Percentiles rank a stretch among this genome's conserved stretches.
These are phyloP conservation scores for Naganishia vishniacii DNA, from an alignment of 768 basidiomycete genomes.

Conservation along the genomic window DNA sequence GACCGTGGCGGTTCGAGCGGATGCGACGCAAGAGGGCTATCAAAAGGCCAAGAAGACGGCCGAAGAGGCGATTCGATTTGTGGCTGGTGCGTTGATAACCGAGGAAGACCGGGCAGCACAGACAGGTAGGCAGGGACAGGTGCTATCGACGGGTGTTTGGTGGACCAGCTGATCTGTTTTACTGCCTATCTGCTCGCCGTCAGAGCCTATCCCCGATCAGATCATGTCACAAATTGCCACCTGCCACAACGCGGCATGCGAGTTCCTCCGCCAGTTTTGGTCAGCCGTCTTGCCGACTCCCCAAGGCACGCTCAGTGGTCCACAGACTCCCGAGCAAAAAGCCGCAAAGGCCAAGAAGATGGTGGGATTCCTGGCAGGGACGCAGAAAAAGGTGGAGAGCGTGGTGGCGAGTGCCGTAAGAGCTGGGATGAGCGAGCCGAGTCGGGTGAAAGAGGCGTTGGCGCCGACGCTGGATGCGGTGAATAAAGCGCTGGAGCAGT, in stretches of 20 bases:
- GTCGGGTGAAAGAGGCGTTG: constrained; percentile 34
- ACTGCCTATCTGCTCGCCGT: no score
- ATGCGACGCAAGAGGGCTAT: constrained; percentile 17
- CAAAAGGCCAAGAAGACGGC: constrained; percentile 18
- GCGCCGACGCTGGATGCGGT: constrained; percentile 27
- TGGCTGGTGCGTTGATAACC: constrained; percentile 35
- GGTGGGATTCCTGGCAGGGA: constrained; percentile 72
- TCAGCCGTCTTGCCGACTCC: constrained; percentile 70
- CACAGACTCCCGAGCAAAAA: constrained; percentile 59
- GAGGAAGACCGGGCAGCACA: constrained; percentile 14
- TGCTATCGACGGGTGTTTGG: no score
- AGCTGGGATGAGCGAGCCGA: constrained; percentile 33
- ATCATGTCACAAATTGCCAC: constrained; percentile 77
- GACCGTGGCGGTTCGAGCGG: neutral
- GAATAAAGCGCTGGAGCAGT: constrained; percentile 27
- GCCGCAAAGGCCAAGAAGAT: constrained; percentile 77
- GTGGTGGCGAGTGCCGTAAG: constrained; percentile 55
- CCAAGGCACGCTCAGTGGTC: constrained; percentile 50
- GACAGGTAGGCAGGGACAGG: constrained; percentile 6
- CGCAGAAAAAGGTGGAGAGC: constrained; percentile 72
- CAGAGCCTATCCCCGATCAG: constrained; percentile 75
- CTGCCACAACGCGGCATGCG: constrained; percentile 87
- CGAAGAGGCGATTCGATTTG: constrained; percentile 31
- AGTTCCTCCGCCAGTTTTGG: constrained; percentile 96
- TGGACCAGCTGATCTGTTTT: no score